Evolutionary conservation across 169 alveolate genomes (phyloP).

Genomic region (Eimeria tenella): DNA sequence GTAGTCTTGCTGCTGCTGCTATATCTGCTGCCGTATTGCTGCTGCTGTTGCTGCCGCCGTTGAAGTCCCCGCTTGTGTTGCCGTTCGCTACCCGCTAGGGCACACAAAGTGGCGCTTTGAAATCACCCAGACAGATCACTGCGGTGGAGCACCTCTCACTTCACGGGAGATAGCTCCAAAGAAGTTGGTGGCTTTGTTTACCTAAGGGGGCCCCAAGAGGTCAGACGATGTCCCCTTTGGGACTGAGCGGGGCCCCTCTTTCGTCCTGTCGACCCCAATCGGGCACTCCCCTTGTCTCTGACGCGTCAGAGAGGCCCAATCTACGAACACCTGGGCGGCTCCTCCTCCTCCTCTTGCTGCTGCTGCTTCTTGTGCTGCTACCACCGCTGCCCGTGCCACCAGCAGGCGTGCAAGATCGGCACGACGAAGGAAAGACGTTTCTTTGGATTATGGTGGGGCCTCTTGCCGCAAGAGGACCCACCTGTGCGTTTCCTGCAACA

Average conservation of each 20-base stretch:
- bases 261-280: slow-evolving; percentile 3
- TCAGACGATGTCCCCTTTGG: slow-evolving; percentile 15
- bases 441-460: slow-evolving; percentile 51
- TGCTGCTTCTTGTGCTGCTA: slow-evolving; percentile 1
- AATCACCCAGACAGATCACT: too few relatives aligned
- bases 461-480: slow-evolving; percentile 54
- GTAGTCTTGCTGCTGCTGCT: slow-evolving; percentile 2
- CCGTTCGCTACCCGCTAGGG: too few relatives aligned
- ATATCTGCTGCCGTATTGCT: not conserved
- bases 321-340: slow-evolving; percentile 1
- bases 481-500: slow-evolving; percentile 39
- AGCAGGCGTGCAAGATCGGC: slow-evolving; percentile 52
- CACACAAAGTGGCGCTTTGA: too few relatives aligned
- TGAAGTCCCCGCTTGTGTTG: not conserved
- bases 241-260: not conserved
- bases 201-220: slow-evolving; percentile 28
- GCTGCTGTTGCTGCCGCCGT: slow-evolving; percentile 39
- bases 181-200: not conserved
- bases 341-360: slow-evolving; percentile 22
- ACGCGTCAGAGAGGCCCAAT: slow-evolving; percentile 12
- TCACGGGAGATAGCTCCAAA: not conserved
- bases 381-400: slow-evolving; percentile 50
- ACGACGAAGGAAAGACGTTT: slow-evolving; percentile 38
- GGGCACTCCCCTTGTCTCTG: not conserved
- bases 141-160: not conserved